Evolutionary conservation across 768 basidiomycete genomes (phyloP).

Genomic region (Symmetrospora coprosmae): DNA sequence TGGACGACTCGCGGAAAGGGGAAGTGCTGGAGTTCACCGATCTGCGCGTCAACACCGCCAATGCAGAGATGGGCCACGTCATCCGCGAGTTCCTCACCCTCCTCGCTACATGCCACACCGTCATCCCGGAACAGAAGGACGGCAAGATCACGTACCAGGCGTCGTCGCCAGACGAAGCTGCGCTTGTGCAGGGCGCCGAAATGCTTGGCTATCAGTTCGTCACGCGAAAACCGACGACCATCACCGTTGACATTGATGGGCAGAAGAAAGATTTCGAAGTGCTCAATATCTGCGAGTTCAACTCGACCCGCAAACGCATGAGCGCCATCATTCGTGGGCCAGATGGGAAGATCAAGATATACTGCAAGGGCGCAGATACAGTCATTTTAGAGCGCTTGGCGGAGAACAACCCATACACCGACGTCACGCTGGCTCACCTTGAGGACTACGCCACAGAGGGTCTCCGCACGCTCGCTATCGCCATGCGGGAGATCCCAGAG

Average conservation of each 20-base stretch:
- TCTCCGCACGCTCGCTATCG: conserved; percentile 86
- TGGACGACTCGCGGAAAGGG: conserved; percentile 70
- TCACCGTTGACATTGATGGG: conserved; percentile 70
- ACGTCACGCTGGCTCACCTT: conserved; percentile 73
- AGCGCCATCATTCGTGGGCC: conserved; percentile 79
- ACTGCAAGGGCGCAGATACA: conserved; percentile 94
- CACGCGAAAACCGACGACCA: conserved; percentile 91
- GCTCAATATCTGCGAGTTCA: conserved; percentile 96
- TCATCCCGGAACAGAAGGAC: conserved; percentile 77
- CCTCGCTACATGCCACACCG: conserved; percentile 91
- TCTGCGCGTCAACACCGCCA: conserved; percentile 35
- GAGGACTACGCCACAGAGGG: conserved; percentile 98
- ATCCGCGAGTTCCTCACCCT: conserved; percentile 62
- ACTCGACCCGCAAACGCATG: conserved; percentile 94
- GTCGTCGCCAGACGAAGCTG: conserved; percentile 94
- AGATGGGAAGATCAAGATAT: conserved; percentile 82
- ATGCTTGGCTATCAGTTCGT: conserved; percentile 82
- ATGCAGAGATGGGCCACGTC: conserved; percentile 38
- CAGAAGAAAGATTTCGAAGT: conserved; percentile 66
- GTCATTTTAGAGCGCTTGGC: conserved; percentile 88
- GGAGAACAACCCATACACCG: conserved; percentile 61
- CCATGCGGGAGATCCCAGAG: conserved; percentile 79
- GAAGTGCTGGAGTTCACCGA: conserved; percentile 42
- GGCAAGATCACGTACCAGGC: conserved; percentile 91
- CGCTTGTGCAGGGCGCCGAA: conserved; percentile 86